Percentiles rank a stretch among this genome's conserved stretches.
Conservation (phyloP, 192 early-diverging fungal species). For the Diversispora eburnea region DNA sequence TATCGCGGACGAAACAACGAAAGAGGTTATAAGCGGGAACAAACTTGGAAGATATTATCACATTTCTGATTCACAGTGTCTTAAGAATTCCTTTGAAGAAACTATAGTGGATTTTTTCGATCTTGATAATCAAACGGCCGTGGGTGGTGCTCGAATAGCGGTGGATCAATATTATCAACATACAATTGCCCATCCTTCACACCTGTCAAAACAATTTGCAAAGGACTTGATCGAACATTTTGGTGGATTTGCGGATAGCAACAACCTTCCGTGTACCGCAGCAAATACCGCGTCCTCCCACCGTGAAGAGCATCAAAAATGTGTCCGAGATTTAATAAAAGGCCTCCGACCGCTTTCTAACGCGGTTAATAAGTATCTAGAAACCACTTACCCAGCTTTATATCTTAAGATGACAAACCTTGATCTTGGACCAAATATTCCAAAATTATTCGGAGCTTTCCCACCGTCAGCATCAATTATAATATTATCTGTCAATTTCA, state of each 20-base stretch:
- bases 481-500: too few relatives aligned
- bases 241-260: slow-evolving; percentile 8
- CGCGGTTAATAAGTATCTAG: not conserved
- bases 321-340: slow-evolving; percentile 17
- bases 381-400: slow-evolving; percentile 3
- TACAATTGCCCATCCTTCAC: not conserved
- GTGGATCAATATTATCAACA: slow-evolving; percentile 9
- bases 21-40: not conserved
- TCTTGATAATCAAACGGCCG: not conserved
- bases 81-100: slow-evolving; percentile 9
- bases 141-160: not conserved
- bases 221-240: slow-evolving; percentile 11
- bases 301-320: not conserved
- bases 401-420: slow-evolving; percentile 14
- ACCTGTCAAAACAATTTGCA: slow-evolving; percentile 1
- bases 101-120: slow-evolving; percentile 16
- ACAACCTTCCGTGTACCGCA: not conserved
- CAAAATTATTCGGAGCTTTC: slow-evolving; percentile 23
- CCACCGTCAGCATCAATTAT: not conserved
- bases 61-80: not conserved
- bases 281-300: not conserved
- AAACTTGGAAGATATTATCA: not conserved
- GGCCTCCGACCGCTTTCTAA: slow-evolving; percentile 1
- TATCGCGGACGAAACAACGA: not conserved
- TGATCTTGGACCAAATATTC: slow-evolving; percentile 13